Evolutionary conservation across 139 green algal species (phyloP).

Genomic region (Chlamydomonas eustigma): DNA sequence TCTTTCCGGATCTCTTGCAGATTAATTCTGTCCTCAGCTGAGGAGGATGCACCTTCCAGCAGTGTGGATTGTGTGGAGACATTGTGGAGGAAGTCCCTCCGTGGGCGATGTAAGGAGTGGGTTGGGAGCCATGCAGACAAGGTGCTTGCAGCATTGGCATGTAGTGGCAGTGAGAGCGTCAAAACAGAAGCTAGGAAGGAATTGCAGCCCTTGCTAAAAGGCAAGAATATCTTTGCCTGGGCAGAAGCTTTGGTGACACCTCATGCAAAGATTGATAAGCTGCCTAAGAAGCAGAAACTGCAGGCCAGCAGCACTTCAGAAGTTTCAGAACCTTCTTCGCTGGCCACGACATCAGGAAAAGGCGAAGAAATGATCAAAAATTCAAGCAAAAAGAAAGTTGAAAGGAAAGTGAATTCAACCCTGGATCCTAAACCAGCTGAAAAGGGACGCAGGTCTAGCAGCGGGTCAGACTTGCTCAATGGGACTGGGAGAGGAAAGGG

Average conservation of each 20-base stretch:
- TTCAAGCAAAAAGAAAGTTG: too few species aligned
- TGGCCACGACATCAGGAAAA: too few species aligned
- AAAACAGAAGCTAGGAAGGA: slow-evolving; percentile 32
- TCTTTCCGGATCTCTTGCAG: slow-evolving; percentile 15
- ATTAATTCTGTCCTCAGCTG: slow-evolving; percentile 40
- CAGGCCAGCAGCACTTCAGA: too few species aligned
- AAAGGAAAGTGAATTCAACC: too few species aligned
- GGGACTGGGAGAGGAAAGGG: too few species aligned
- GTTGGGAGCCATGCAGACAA: slow-evolving; percentile 63
- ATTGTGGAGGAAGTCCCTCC: slow-evolving; percentile 46
- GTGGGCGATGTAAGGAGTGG: slow-evolving; percentile 47
- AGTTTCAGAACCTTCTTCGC: too few species aligned
- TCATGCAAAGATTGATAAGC: slow-evolving; percentile 3
- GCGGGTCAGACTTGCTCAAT: too few species aligned
- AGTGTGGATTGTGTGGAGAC: slow-evolving; percentile 21
- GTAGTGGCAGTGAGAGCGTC: slow-evolving; percentile 34
- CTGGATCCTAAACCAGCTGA: too few species aligned
- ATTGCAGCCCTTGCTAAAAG: slow-evolving; percentile 29
- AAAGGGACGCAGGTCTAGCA: too few species aligned
- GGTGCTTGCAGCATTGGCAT: slow-evolving; percentile 57
- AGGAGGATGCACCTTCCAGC: slow-evolving; percentile 6
- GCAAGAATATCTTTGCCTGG: not conserved
- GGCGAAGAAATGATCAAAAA: too few species aligned
- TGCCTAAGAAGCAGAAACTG: not conserved
- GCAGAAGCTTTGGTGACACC: not conserved